Evolutionary conservation across 768 basidiomycete species (phyloP).

Genomic region (Antrodiella citrinella): DNA sequence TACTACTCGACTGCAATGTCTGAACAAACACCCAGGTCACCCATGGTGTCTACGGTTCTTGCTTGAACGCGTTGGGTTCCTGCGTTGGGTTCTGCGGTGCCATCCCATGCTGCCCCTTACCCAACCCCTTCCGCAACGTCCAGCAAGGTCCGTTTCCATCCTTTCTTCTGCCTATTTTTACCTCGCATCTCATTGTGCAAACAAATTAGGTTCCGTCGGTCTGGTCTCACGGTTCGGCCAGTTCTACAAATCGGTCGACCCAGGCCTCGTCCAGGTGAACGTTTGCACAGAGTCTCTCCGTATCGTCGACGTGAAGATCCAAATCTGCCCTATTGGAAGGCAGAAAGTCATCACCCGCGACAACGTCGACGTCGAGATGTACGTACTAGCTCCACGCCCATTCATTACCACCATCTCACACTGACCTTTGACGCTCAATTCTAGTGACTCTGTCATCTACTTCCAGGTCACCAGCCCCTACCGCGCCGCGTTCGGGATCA

Average conservation of each 20-base stretch:
- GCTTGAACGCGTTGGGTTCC: constrained; percentile 63
- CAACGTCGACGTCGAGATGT: constrained; percentile 95
- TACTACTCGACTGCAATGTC: neutral
- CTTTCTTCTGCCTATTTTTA: neutral
- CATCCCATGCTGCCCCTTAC: constrained; percentile 76
- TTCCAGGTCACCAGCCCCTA: constrained; percentile 89
- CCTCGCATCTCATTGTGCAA: constrained; percentile 6
- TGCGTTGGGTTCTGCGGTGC: constrained; percentile 65
- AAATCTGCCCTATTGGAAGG: constrained; percentile 80
- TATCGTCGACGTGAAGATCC: constrained; percentile 92
- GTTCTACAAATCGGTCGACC: constrained; percentile 95
- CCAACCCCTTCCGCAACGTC: constrained; percentile 82
- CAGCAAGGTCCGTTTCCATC: constrained; percentile 52
- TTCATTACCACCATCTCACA: constrained; percentile 1
- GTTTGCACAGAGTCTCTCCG: constrained; percentile 88
- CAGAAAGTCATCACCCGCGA: constrained; percentile 92
- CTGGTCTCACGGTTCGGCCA: constrained; percentile 90
- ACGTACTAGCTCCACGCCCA: constrained; percentile 26
- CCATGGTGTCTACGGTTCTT: constrained; percentile 81
- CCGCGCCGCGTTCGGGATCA: constrained; percentile 90
- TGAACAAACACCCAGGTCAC: constrained; percentile 38
- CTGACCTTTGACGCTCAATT: constrained; percentile 11
- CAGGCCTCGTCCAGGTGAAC: constrained; percentile 86
- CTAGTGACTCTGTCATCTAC: constrained; percentile 86
- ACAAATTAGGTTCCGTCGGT: constrained; percentile 68